phyloP scores from a whole-genome alignment of 108 stramenopile genomes.

The Nitzschia sp. region DNA sequence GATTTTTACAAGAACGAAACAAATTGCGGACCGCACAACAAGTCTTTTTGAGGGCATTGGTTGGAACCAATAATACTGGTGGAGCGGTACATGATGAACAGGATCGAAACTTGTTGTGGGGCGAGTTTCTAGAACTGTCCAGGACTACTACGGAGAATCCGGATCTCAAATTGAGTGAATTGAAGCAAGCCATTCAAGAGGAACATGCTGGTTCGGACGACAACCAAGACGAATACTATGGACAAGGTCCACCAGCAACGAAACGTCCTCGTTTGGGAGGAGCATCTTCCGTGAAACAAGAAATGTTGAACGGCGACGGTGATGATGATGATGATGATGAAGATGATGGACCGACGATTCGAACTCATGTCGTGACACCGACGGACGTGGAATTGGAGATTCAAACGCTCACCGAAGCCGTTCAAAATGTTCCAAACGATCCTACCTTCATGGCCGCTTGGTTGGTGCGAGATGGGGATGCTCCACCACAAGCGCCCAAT shows the following conservation, averaged over 20 bases:
- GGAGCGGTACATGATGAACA: conserved; percentile 58
- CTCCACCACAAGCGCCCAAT: conserved; percentile 62
- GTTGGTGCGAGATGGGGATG: conserved; percentile 77
- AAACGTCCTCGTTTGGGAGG: conserved; percentile 57
- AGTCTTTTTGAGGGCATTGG: conserved; percentile 74
- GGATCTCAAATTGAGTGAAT: conserved; percentile 56
- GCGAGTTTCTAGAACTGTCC: conserved; percentile 83
- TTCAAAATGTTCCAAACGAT: conserved; percentile 48
- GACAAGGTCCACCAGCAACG: conserved; percentile 21
- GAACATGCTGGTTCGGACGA: conserved; percentile 36
- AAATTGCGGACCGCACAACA: conserved; percentile 72
- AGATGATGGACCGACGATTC: conserved; percentile 6
- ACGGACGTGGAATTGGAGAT: conserved; percentile 62
- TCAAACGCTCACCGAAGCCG: conserved; percentile 38
- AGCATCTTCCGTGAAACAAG: too few species aligned
- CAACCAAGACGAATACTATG: conserved; percentile 4
- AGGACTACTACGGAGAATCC: conserved; percentile 58
- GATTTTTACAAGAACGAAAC: conserved; percentile 72
- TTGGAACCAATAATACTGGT: conserved; percentile 26
- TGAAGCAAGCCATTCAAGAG: conserved; percentile 61
- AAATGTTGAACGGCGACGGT: background rate
- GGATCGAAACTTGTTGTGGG: conserved; percentile 72
- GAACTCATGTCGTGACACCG: conserved; percentile 56
- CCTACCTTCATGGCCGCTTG: conserved; percentile 82
- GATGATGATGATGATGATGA: conserved; percentile 5